These are phyloP conservation scores for Dysphania ambrosioides DNA, from an alignment of 148 eudicot genomes.

Conservation along the genomic window DNA sequence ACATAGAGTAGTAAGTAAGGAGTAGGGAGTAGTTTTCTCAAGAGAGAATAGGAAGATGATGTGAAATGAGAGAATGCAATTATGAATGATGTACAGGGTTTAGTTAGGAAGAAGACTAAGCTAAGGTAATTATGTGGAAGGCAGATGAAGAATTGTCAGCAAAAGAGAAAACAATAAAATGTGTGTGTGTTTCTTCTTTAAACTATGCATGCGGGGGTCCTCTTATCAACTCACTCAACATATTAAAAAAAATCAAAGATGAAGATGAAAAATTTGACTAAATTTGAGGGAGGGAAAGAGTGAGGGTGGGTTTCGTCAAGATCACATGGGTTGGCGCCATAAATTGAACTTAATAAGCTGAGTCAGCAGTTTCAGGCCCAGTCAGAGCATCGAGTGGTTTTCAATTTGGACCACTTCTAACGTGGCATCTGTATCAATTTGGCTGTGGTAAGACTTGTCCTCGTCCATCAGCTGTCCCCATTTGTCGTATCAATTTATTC, in stretches of 20 bases:
- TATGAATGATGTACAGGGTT: not conserved
- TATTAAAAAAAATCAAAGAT: too few species aligned
- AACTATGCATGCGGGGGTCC: too few species aligned
- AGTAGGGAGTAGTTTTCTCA: too few species aligned
- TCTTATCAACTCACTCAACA: too few species aligned
- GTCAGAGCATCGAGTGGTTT: not conserved
- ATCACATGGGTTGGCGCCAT: too few species aligned
- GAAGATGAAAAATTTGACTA: too few species aligned
- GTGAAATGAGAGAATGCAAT: not conserved
- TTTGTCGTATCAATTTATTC: conserved; percentile 6
- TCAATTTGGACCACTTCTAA: not conserved
- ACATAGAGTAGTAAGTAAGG: too few species aligned
- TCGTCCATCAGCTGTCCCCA: conserved; percentile 10
- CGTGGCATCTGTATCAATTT: conserved; percentile 23
- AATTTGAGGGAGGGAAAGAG: too few species aligned
- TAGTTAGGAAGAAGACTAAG: not conserved
- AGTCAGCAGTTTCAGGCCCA: conserved; percentile 11
- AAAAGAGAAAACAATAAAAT: conserved; percentile 4
- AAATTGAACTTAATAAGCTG: not conserved
- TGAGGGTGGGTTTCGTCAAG: too few species aligned
- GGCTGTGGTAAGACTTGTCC: conserved; percentile 13
- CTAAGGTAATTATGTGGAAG: conserved; percentile 9
- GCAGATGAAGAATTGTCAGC: conserved; percentile 15
- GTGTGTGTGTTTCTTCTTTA: not conserved
- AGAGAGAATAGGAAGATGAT: too few species aligned